A percentile compares a stretch with the other conserved stretches of the same genome.
These are phyloP conservation scores for Tuber microsphaerosporum DNA, from an alignment of 495 filamentous ascomycete species.

Conservation along the genomic window DNA sequence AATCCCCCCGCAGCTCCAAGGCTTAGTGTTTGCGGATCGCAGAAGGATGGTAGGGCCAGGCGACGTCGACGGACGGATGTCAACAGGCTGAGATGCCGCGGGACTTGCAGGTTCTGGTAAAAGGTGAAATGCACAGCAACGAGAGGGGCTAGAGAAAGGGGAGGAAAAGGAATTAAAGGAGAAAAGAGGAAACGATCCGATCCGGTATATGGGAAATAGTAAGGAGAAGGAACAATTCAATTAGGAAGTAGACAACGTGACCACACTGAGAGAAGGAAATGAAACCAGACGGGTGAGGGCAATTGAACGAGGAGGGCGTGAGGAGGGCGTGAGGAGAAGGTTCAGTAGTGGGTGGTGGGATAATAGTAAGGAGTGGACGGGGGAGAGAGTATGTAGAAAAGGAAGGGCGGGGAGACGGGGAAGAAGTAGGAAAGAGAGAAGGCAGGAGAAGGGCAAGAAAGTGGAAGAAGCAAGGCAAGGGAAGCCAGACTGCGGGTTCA, in stretches of 20 bases:
- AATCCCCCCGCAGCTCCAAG: neutral
- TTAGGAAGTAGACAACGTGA: neutral
- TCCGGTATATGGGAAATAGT: neutral
- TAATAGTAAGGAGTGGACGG: neutral
- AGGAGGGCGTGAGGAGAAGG: slow-evolving; percentile 19
- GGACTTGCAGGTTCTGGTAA: neutral
- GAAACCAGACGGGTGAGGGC: neutral
- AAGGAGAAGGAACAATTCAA: neutral
- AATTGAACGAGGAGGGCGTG: slow-evolving; percentile 19
- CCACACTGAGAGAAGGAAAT: neutral
- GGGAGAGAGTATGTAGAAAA: slow-evolving; percentile 2
- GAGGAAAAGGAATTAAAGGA: neutral
- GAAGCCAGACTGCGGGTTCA: neutral
- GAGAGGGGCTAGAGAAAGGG: neutral
- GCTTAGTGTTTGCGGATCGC: neutral
- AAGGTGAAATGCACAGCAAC: neutral
- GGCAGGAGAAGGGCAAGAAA: slow-evolving; percentile 11
- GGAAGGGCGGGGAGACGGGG: slow-evolving; percentile 16
- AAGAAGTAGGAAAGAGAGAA: slow-evolving; percentile 15
- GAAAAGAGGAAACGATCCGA: neutral
- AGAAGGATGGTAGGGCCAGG: neutral
- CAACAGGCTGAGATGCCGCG: neutral
- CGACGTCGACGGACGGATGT: neutral
- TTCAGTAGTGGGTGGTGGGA: neutral
- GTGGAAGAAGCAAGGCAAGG: neutral